Conservation (phyloP, 257 asterid species). For the Solanum megistacrolobum region DNA sequence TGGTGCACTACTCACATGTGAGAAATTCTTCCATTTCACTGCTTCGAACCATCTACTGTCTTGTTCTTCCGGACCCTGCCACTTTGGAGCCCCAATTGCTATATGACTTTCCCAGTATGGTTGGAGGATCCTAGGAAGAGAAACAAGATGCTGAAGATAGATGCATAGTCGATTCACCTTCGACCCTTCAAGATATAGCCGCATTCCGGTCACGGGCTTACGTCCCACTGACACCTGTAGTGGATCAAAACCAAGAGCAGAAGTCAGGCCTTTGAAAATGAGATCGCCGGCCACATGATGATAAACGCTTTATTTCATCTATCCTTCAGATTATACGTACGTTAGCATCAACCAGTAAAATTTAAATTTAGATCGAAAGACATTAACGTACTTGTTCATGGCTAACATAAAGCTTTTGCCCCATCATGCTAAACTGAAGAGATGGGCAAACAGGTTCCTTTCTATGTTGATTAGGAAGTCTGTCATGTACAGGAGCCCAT, state of each 20-base stretch:
- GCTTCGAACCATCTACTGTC: slow-evolving; percentile 91
- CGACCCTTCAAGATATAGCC: slow-evolving; percentile 56
- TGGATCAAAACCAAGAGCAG: not conserved
- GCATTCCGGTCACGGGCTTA: slow-evolving; percentile 76
- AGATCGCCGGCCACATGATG: not conserved
- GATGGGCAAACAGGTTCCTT: slow-evolving; percentile 84
- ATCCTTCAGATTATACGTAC: not conserved
- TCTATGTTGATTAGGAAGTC: slow-evolving; percentile 66
- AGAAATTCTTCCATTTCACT: slow-evolving; percentile 77
- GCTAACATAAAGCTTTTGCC: slow-evolving; percentile 73
- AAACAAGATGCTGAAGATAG: slow-evolving; percentile 51
- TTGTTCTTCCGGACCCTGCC: slow-evolving; percentile 93
- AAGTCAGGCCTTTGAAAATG: not conserved
- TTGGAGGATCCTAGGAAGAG: slow-evolving; percentile 66
- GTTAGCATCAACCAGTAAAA: not conserved
- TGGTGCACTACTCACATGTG: slow-evolving; percentile 78
- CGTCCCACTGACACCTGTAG: slow-evolving; percentile 73
- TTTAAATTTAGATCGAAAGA: not conserved
- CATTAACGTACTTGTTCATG: slow-evolving; percentile 57
- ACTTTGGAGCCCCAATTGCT: slow-evolving; percentile 77
- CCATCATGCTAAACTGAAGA: slow-evolving; percentile 87
- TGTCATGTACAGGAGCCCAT: slow-evolving; percentile 73
- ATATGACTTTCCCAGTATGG: slow-evolving; percentile 70
- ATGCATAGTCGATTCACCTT: slow-evolving; percentile 57
- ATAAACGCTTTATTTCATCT: not conserved